These are phyloP conservation scores for Leptographium galeiforme DNA, from an alignment of 2,329 filamentous ascomycete genomes.

Conservation along the genomic window DNA sequence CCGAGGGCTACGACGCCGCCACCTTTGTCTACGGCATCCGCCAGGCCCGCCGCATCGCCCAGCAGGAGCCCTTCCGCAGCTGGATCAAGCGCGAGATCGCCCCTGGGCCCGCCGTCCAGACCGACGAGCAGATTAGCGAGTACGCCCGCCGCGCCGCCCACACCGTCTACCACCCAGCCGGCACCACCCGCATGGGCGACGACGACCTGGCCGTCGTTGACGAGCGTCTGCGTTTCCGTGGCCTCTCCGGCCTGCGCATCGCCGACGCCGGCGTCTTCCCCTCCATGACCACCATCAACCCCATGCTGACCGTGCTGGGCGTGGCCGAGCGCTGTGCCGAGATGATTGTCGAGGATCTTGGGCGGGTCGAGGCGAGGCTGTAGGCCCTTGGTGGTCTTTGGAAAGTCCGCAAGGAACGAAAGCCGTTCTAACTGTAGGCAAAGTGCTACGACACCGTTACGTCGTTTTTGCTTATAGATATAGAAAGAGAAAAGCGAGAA, in stretches of 20 bases:
- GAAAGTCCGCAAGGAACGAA: background rate
- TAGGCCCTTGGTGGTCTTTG: background rate
- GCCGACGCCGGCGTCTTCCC: constrained; percentile 14
- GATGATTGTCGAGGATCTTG: constrained; percentile 60
- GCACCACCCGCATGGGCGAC: constrained; percentile 13
- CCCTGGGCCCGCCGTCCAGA: constrained; percentile 58
- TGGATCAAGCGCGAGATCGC: constrained; percentile 20
- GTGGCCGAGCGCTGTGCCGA: constrained; percentile 78
- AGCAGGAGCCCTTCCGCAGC: constrained; percentile 10
- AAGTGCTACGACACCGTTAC: too few species aligned
- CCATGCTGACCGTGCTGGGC: constrained; percentile 67
- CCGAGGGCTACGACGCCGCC: constrained; percentile 32
- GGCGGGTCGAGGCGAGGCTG: constrained; percentile 7
- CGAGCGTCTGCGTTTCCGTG: constrained; percentile 11
- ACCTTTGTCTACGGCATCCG: constrained; percentile 11
- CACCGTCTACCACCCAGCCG: constrained; percentile 12
- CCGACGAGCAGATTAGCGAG: constrained; percentile 17
- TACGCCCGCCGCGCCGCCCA: constrained; percentile 10
- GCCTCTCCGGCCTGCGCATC: constrained; percentile 22
- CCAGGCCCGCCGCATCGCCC: constrained; percentile 9
- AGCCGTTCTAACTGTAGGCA: too few species aligned
- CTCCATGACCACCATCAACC: constrained; percentile 12
- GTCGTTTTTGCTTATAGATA: too few species aligned
- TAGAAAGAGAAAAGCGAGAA: too few species aligned
- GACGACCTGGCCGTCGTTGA: constrained; percentile 11